Conservation (phyloP, 2,329 filamentous ascomycete genomes). For the Aspergillus ruber region DNA sequence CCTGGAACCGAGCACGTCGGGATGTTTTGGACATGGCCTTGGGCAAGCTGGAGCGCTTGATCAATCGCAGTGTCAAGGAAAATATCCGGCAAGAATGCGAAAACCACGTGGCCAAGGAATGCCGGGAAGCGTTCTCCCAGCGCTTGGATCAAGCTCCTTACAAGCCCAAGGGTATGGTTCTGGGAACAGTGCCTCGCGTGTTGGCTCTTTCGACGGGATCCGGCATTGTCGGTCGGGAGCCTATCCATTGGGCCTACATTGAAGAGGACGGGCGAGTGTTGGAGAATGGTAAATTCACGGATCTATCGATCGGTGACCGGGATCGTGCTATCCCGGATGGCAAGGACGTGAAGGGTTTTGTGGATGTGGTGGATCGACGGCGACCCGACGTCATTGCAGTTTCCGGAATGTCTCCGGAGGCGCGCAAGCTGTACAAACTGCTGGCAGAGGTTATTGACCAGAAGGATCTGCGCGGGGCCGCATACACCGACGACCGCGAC, state of each 20-base stretch:
- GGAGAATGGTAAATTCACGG: slow-evolving; percentile 81
- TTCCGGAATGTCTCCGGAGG: slow-evolving; percentile 82
- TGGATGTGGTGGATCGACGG: slow-evolving; percentile 70
- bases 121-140: slow-evolving; percentile 80
- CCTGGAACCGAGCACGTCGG: slow-evolving; percentile 83
- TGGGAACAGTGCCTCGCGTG: slow-evolving; percentile 82
- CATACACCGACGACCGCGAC: slow-evolving; percentile 77
- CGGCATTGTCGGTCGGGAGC: slow-evolving; percentile 66
- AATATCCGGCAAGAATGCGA: slow-evolving; percentile 90
- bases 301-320: slow-evolving; percentile 61
- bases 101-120: slow-evolving; percentile 79
- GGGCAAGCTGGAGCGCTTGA: slow-evolving; percentile 71
- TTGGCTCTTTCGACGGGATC: slow-evolving; percentile 81
- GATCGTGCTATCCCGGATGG: slow-evolving; percentile 62
- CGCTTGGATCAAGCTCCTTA: slow-evolving; percentile 93
- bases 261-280: slow-evolving; percentile 86
- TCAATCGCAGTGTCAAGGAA: slow-evolving; percentile 90
- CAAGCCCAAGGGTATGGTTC: slow-evolving; percentile 85
- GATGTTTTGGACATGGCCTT: slow-evolving; percentile 79
- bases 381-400: slow-evolving; percentile 86
- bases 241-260: slow-evolving; percentile 84
- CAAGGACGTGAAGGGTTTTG: slow-evolving; percentile 61
- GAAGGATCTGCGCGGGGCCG: slow-evolving; percentile 67
- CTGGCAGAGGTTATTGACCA: slow-evolving; percentile 71
- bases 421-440: slow-evolving; percentile 74